Evolutionary conservation across 768 basidiomycete species (phyloP), one percentile per base, ranked within the genome.

Genomic region (Phaffia australis): DNA sequence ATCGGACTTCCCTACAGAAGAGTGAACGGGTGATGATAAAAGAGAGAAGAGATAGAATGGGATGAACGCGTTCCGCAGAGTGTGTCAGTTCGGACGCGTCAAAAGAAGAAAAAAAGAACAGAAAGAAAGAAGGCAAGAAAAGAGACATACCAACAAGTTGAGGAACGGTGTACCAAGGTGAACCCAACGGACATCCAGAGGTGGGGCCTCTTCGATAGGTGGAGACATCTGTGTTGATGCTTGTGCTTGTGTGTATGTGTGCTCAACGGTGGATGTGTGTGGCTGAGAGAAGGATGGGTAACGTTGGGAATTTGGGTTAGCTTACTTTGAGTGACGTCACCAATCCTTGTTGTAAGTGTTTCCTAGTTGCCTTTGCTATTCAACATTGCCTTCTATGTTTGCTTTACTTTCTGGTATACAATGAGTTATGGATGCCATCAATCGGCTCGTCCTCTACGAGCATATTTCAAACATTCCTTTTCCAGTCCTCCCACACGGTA

Each of bases 391-490:
- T 42, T 42, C 35, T 5, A 42, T 42, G 35, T 42, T 42, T 42
- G 35, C 35, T 42, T 42, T 11, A 42, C 35, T 42, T 11, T 42
- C 35, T 42, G 35, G 4, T 42, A 11, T 42, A 42, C 6, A 5
- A 4, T 42, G 4, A 5, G 35, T 5, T 42, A 42, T 11, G 11
- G 11, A 42, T 42, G 35, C 35, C 35, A 42, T 42, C 35, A 42
- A 42, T 42, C 35, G 11, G 57, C 64, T 25, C 64, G 27, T 21
- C 77, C 84, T 69, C 81, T 80, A 65, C 93, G 82, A 25, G 95
- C 95, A 61, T 83, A 85, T 29, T 79, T 78, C 63, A 98, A 78
- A 77, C 94, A 97, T 70, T 87, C 83, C 48, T 85, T 80, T 72
- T 90, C 88, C 52, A 95, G 74, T 2, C 84, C 86, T 29, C 65